Percentiles rank a stretch among this genome's conserved stretches.
Evolutionary conservation across 805 yeast genomes (phyloP).

Genomic region (Starmerella ratchasimensis): DNA sequence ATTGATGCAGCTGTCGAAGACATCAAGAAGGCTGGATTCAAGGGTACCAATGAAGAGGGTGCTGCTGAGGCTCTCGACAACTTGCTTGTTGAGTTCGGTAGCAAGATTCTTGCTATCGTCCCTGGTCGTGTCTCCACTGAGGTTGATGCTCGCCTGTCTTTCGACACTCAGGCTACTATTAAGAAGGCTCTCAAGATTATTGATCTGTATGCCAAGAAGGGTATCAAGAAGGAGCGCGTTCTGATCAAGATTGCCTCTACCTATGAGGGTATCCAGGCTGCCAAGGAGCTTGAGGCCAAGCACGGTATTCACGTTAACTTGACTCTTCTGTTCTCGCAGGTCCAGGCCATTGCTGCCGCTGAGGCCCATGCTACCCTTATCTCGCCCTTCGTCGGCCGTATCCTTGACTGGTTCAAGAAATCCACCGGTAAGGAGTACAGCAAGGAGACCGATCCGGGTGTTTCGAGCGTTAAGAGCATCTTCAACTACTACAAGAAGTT

Average conservation of each 20-base stretch:
- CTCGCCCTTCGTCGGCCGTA: slow-evolving; percentile 98
- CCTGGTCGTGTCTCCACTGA: slow-evolving; percentile 99
- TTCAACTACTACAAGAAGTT: slow-evolving; percentile 96
- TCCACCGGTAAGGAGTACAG: slow-evolving; percentile 77
- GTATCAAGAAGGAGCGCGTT: slow-evolving; percentile 78
- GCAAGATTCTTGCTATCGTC: slow-evolving; percentile 78
- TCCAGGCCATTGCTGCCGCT: slow-evolving; percentile 98
- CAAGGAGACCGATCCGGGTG: slow-evolving; percentile 89
- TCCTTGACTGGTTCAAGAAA: slow-evolving; percentile 96
- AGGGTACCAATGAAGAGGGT: slow-evolving; percentile 35
- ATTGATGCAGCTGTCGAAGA: slow-evolving; percentile 83
- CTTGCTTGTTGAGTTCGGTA: slow-evolving; percentile 90
- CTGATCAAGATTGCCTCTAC: slow-evolving; percentile 95
- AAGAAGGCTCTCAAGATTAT: slow-evolving; percentile 88
- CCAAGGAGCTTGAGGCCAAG: slow-evolving; percentile 81
- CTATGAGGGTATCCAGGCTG: slow-evolving; percentile 99
- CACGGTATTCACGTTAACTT: slow-evolving; percentile 88
- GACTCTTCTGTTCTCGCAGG: slow-evolving; percentile 87
- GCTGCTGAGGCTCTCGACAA: slow-evolving; percentile 79
- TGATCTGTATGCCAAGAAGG: slow-evolving; percentile 67
- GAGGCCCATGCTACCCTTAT: slow-evolving; percentile 92
- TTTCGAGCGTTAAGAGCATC: slow-evolving; percentile 69
- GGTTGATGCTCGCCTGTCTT: slow-evolving; percentile 96
- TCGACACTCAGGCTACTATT: slow-evolving; percentile 86
- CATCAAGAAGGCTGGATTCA: slow-evolving; percentile 40